Evolutionary conservation across 225 moss, liverwort and hornwort genomes (phyloP).

Genomic region (Neckera pumila): DNA sequence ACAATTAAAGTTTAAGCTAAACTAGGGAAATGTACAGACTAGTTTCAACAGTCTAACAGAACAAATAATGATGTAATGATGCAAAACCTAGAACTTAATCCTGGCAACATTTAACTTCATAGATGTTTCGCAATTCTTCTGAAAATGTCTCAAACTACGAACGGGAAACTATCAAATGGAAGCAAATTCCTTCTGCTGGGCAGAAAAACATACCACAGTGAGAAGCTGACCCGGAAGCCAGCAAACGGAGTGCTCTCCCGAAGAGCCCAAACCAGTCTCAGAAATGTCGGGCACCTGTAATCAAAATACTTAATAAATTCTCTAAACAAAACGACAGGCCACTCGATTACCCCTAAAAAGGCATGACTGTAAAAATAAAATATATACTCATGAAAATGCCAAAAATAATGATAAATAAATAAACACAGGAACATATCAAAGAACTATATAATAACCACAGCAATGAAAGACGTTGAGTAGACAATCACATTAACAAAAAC

Average conservation of each 20-base stretch:
- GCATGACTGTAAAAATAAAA: background rate
- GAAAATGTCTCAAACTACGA: background rate
- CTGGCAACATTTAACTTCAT: background rate
- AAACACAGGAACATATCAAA: background rate
- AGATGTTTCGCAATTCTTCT: background rate
- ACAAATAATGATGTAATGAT: background rate
- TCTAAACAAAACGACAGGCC: background rate
- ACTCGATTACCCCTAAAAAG: background rate
- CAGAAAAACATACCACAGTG: slow-evolving; percentile 30
- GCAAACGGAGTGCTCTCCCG: slow-evolving; percentile 57
- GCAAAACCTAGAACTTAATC: background rate
- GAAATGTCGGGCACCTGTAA: slow-evolving; percentile 45
- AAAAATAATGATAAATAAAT: background rate
- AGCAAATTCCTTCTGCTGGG: background rate
- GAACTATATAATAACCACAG: background rate
- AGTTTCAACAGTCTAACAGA: background rate
- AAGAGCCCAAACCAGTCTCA: slow-evolving; percentile 31
- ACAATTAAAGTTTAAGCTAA: background rate
- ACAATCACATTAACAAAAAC: slow-evolving; percentile 2
- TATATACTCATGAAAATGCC: background rate
- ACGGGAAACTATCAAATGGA: background rate
- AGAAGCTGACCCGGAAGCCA: slow-evolving; percentile 57
- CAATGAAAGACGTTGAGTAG: background rate
- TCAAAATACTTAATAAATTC: background rate
- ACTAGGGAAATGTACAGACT: background rate